These are phyloP conservation scores for Gossypium turneri DNA, from an alignment of 345 rosid genomes.

Conservation along the genomic window DNA sequence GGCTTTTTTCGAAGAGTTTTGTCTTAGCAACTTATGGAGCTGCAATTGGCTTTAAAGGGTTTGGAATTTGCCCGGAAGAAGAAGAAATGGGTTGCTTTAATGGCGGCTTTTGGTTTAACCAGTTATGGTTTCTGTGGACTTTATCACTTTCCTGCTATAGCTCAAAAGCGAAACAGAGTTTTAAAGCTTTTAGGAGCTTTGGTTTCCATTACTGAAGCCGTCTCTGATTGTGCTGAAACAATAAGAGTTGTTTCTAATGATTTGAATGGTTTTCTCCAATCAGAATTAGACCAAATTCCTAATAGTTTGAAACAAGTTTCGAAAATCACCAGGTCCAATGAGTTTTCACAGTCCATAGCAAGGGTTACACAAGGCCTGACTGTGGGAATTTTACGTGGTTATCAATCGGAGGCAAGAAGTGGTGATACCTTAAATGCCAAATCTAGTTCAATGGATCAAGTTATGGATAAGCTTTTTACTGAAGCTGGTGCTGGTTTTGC, in stretches of 20 bases:
- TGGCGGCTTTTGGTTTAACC: slow-evolving; percentile 37
- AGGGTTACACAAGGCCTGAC: slow-evolving; percentile 52
- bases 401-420: slow-evolving; percentile 20
- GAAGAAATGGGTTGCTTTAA: slow-evolving; percentile 50
- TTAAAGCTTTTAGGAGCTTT: slow-evolving; percentile 49
- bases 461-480: slow-evolving; percentile 57
- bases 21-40: slow-evolving; percentile 39
- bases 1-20: background rate
- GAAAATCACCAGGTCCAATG: slow-evolving; percentile 50
- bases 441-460: slow-evolving; percentile 46
- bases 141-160: slow-evolving; percentile 52
- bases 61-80: slow-evolving; percentile 39
- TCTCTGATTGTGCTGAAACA: slow-evolving; percentile 57
- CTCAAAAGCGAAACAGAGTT: slow-evolving; percentile 44
- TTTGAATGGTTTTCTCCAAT: slow-evolving; percentile 46
- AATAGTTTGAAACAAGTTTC: slow-evolving; percentile 68
- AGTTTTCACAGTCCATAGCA: slow-evolving; percentile 44
- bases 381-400: slow-evolving; percentile 46
- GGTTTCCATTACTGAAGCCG: slow-evolving; percentile 49
- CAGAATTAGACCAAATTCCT: slow-evolving; percentile 69
- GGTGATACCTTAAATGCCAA: slow-evolving; percentile 17
- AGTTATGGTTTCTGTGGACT: slow-evolving; percentile 55
- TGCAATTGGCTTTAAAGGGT: slow-evolving; percentile 40
- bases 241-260: slow-evolving; percentile 48
- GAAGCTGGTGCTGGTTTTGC: slow-evolving; percentile 69